Base-by-base conservation (phyloP, 2,329 filamentous ascomycete species). In the Scedosporium boydii region DNA sequence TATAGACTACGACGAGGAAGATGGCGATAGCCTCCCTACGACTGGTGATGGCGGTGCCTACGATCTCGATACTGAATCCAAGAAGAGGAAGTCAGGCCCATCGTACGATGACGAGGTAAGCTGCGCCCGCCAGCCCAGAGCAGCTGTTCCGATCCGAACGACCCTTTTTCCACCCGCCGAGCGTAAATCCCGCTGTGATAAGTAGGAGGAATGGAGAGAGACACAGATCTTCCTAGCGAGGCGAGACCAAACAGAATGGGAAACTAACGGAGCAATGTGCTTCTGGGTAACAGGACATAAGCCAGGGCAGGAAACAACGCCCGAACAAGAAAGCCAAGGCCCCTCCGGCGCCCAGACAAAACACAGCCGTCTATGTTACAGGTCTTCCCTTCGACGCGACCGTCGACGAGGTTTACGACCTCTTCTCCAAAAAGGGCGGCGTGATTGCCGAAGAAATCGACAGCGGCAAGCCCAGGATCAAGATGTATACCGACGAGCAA, bases 381-480 rank as follows among this genome's bases (percentile, higher is more conserved):
- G 91, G 90, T 12, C 83, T 99, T 3, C 96, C 95, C 0, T 75
- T 80, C 46, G 91, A 98, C 72, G 88, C 86, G 53, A 90, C 88
- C 0, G 79, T 88, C 51, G 85, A 89, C 34, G 95, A 99, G 76
- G 86, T 99, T 16, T 83, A 89, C 67, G 84, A 91, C 26, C 80
- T 90, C 29, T 99, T 99, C 77, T 91, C 87, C 58, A 78, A 83
- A 65, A 93, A 91, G 73, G 96, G 85, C 70, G 93, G 93, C 64
- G 89, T 98, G 67, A 93, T 99, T 66, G 91, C 93, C 58, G 93
- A 98, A 75, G 90, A 96, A 75, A 93, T 96, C 66, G 93, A 97
- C 70, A 92, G 87, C 69, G 90, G 91, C 63, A 84, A 87, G 56
- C 91, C 91, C 55, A 88, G 95, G 44, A 93, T 99, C 76, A 98